Conservation (phyloP, 2,329 filamentous ascomycete species). For the Alternaria viburni region DNA sequence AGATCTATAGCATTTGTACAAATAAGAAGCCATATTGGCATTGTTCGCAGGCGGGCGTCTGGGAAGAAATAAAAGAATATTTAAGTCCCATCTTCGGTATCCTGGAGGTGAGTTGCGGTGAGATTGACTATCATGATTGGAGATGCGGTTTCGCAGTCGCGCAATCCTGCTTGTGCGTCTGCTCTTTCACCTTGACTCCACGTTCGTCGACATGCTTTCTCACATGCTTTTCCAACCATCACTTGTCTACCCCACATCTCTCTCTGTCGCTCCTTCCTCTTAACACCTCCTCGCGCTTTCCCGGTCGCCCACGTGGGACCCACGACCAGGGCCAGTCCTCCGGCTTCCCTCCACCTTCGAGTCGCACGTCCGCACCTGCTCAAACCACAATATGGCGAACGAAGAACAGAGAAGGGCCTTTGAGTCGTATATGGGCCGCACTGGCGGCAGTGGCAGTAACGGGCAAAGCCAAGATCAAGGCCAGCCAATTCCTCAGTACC, state of each 20-base stretch:
- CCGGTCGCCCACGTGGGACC: slow-evolving; percentile 1
- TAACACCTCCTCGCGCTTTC: background rate
- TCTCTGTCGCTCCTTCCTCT: background rate
- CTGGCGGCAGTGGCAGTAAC: slow-evolving; percentile 5
- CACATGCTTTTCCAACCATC: background rate
- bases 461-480: slow-evolving; percentile 10
- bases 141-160: background rate
- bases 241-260: background rate
- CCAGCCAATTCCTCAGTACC: slow-evolving; percentile 26
- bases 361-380: slow-evolving; percentile 21
- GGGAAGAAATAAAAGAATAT: slow-evolving; percentile 35
- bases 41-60: slow-evolving; percentile 34
- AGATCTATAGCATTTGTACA: slow-evolving; percentile 33
- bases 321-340: slow-evolving; percentile 2
- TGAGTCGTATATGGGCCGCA: slow-evolving; percentile 38
- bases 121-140: background rate
- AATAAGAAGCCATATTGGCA: slow-evolving; percentile 32
- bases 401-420: slow-evolving; percentile 41
- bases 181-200: slow-evolving; percentile 18
- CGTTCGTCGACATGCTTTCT: background rate
- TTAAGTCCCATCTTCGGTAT: slow-evolving; percentile 5
- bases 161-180: background rate
- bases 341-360: slow-evolving; percentile 14
- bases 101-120: background rate
- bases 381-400: slow-evolving; percentile 27